Conservation (phyloP, 2,329 filamentous ascomycete genomes). For the Coleophoma eucalyptorum region DNA sequence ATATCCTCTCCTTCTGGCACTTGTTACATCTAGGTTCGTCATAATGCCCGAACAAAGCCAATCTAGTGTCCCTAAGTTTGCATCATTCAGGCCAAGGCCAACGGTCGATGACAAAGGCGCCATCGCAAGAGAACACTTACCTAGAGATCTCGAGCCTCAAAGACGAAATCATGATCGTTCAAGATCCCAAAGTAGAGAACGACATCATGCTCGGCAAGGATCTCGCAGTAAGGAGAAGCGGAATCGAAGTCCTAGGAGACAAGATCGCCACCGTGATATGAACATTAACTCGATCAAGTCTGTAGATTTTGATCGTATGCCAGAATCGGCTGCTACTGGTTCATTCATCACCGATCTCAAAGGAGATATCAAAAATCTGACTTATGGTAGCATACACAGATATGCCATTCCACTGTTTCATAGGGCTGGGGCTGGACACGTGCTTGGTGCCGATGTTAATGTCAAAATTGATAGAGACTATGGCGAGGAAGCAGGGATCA, state of each 20-base stretch:
- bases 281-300: too few species aligned
- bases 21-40: background rate
- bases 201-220: slow-evolving; percentile 1
- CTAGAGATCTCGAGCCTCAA: slow-evolving; percentile 9
- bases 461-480: slow-evolving; percentile 63
- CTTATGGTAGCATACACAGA: slow-evolving; percentile 70
- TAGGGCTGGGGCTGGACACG: slow-evolving; percentile 61
- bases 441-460: slow-evolving; percentile 61
- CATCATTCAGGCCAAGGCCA: slow-evolving; percentile 63
- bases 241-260: too few species aligned
- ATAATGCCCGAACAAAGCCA: slow-evolving; percentile 19
- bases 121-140: slow-evolving; percentile 7
- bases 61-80: slow-evolving; percentile 61
- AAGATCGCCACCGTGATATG: too few species aligned
- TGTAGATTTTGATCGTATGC: too few species aligned
- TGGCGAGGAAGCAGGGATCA: slow-evolving; percentile 47
- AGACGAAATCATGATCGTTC: slow-evolving; percentile 6
- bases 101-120: background rate
- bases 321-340: slow-evolving; percentile 9
- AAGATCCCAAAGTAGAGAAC: slow-evolving; percentile 11
- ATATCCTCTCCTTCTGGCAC: too few species aligned
- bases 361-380: slow-evolving; percentile 72
- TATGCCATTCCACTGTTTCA: slow-evolving; percentile 69
- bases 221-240: background rate
- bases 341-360: slow-evolving; percentile 65